A percentile compares a stretch with the other conserved stretches of the same genome.
Conservation (phyloP, 2,329 filamentous ascomycete genomes). For the Hypoxylon sp. region DNA sequence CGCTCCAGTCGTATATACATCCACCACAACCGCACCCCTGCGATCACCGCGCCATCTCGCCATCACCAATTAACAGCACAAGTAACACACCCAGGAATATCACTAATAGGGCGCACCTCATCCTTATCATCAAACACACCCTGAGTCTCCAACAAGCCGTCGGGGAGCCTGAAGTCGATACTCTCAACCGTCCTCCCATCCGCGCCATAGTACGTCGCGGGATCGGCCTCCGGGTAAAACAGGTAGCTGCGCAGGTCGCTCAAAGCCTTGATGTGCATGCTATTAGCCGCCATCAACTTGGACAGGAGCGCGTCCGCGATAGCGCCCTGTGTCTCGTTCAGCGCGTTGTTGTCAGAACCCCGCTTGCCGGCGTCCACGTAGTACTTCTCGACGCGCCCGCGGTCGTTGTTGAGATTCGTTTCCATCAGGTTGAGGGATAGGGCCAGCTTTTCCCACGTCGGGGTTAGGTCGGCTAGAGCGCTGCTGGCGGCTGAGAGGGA, state of each 20-base stretch:
- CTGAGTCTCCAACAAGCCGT: slow-evolving; percentile 36
- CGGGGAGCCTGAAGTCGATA: slow-evolving; percentile 27
- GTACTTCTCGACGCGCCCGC: slow-evolving; percentile 23
- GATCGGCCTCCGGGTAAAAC: slow-evolving; percentile 32
- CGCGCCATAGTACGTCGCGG: slow-evolving; percentile 31
- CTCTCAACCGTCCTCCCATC: slow-evolving; percentile 3
- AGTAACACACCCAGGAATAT: slow-evolving; percentile 30
- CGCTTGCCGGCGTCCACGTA: slow-evolving; percentile 13
- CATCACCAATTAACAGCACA: slow-evolving; percentile 31
- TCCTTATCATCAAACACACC: slow-evolving; percentile 35
- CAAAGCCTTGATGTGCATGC: slow-evolving; percentile 32
- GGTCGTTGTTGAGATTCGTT: slow-evolving; percentile 33
- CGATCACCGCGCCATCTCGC: slow-evolving; percentile 1
- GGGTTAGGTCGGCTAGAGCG: slow-evolving; percentile 9
- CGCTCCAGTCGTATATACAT: not conserved
- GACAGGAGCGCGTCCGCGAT: slow-evolving; percentile 19
- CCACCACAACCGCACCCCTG: too few species aligned
- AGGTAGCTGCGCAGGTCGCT: slow-evolving; percentile 36
- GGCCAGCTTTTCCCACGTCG: slow-evolving; percentile 27
- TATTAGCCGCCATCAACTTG: slow-evolving; percentile 29
- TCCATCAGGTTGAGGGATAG: slow-evolving; percentile 31
- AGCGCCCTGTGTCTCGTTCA: slow-evolving; percentile 27
- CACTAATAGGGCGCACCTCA: slow-evolving; percentile 8
- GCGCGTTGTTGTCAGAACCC: slow-evolving; percentile 30
- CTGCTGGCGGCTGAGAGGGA: slow-evolving; percentile 3